phyloP scores from a whole-genome alignment of 2,329 filamentous ascomycete genomes.

The Penicillium sp. region DNA sequence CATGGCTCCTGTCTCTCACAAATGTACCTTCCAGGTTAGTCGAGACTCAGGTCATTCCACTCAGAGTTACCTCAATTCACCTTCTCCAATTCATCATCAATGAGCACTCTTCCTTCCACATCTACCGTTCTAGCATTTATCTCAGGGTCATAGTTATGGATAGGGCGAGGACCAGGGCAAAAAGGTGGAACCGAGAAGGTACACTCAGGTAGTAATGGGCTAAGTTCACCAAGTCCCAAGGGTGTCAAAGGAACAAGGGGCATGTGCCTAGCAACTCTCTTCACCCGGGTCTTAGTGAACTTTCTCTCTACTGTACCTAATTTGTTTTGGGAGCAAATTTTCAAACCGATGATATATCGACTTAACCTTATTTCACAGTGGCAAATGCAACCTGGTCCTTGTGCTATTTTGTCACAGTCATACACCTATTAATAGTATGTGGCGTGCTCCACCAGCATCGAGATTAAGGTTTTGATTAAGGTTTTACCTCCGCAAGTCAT shows the following conservation, averaged over 20 bases:
- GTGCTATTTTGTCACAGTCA: neutral
- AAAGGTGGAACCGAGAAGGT: neutral
- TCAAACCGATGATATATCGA: constrained; percentile 8
- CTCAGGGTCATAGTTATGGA: neutral
- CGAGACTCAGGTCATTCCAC: neutral
- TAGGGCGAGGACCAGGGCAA: neutral
- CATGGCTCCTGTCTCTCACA: neutral
- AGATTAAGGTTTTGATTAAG: neutral
- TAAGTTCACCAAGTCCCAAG: neutral
- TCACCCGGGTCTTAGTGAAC: neutral
- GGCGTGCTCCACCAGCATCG: neutral
- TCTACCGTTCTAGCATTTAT: neutral
- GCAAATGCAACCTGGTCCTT: constrained; percentile 14
- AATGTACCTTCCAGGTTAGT: neutral
- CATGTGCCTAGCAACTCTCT: neutral
- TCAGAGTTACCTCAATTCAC: neutral
- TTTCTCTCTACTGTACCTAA: neutral
- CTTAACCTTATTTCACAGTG: constrained; percentile 12
- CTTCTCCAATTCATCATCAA: neutral
- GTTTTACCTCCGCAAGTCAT: neutral
- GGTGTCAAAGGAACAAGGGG: neutral
- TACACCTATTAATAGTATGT: constrained; percentile 12
- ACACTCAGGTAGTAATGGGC: neutral
- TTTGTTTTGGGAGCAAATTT: neutral
- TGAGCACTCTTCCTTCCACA: neutral